A percentile compares a stretch with the other conserved stretches of the same genome.
phyloP scores from a whole-genome alignment of 441 rosid species.

The Erodium texanum region DNA sequence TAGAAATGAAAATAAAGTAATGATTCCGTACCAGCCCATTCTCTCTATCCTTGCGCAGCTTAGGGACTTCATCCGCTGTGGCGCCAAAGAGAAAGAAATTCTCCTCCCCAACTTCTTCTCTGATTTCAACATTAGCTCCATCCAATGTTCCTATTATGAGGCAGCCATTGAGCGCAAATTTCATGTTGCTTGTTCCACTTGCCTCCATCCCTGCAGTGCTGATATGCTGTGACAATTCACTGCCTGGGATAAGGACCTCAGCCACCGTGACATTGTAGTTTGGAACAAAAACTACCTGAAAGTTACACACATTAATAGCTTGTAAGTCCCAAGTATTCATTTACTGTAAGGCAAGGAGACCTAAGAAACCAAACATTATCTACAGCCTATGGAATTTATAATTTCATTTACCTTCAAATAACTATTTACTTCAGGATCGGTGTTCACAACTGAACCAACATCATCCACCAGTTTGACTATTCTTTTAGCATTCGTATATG shows the following conservation, averaged over 20 bases:
- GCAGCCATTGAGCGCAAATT: conserved; percentile 96
- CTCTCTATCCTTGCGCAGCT: conserved; percentile 76
- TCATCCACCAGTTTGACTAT: conserved; percentile 93
- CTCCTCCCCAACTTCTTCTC: conserved; percentile 87
- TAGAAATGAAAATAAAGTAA: not conserved
- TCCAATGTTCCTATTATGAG: conserved; percentile 85
- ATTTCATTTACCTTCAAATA: conserved; percentile 59
- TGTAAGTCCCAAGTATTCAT: not conserved
- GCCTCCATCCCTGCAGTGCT: conserved; percentile 99
- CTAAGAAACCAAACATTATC: not conserved
- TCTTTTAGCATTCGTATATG: conserved; percentile 92
- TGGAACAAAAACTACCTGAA: conserved; percentile 81
- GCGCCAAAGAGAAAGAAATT: conserved; percentile 96
- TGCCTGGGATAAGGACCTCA: conserved; percentile 88
- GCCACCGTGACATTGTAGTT: conserved; percentile 97
- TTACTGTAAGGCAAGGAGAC: not conserved
- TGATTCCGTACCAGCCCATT: conserved; percentile 55
- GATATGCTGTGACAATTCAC: conserved; percentile 97
- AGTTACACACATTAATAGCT: not conserved
- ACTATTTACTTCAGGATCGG: conserved; percentile 83
- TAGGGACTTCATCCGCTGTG: conserved; percentile 65
- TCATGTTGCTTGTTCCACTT: conserved; percentile 99
- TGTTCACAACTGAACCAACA: conserved; percentile 83
- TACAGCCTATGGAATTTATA: not conserved
- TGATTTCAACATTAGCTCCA: conserved; percentile 94